A percentile compares a stretch with the other conserved stretches of the same genome.
These are phyloP conservation scores for Acorus calamus DNA, from an alignment of 106 monocot genomes.

Conservation along the genomic window DNA sequence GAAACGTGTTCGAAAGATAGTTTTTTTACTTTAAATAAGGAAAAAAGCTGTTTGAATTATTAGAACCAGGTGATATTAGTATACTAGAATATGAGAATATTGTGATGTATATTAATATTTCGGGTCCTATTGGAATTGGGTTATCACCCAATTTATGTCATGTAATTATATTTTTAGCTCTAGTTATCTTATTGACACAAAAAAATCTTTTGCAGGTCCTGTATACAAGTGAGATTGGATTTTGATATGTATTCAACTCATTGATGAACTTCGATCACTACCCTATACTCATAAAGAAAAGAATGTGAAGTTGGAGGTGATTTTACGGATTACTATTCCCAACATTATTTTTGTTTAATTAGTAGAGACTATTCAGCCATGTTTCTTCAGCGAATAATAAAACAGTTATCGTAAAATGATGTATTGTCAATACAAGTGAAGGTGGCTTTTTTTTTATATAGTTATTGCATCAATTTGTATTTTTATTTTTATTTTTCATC, in stretches of 20 bases:
- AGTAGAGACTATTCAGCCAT: neutral
- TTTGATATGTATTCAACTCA: slow-evolving; percentile 55
- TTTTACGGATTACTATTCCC: neutral
- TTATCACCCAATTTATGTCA: too few species aligned
- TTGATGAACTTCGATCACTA: slow-evolving; percentile 56
- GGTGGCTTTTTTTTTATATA: neutral
- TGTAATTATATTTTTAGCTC: too few species aligned
- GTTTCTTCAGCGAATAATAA: neutral
- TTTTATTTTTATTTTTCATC: too few species aligned
- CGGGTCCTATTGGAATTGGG: too few species aligned
- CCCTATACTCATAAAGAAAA: slow-evolving; percentile 53
- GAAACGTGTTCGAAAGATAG: too few species aligned
- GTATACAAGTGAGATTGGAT: slow-evolving; percentile 70
- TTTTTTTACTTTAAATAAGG: too few species aligned
- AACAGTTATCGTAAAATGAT: neutral
- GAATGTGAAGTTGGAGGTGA: slow-evolving; percentile 79
- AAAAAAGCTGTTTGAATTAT: too few species aligned
- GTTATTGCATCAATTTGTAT: too few species aligned
- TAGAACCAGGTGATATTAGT: too few species aligned
- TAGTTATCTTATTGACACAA: too few species aligned
- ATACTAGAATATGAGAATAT: too few species aligned
- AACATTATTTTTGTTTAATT: neutral
- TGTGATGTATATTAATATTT: too few species aligned
- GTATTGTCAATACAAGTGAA: slow-evolving; percentile 23
- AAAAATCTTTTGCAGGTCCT: slow-evolving; percentile 33